Evolutionary conservation across 768 basidiomycete species (phyloP).

Genomic region (Ephemerocybe angulata): DNA sequence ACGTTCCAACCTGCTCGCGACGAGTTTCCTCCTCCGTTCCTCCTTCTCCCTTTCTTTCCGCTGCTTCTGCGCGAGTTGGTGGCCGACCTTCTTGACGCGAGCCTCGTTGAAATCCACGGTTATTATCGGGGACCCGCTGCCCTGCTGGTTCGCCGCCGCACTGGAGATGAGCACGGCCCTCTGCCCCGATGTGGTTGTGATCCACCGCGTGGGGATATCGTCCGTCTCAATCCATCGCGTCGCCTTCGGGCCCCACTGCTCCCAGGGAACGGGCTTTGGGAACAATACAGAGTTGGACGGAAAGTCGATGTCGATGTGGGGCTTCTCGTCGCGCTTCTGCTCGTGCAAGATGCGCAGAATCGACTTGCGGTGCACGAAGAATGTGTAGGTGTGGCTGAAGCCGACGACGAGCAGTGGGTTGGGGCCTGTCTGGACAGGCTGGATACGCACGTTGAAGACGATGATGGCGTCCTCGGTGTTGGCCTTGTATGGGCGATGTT

Average conservation of each 20-base stretch:
- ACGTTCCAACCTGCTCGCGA: neutral
- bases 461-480: constrained; percentile 27
- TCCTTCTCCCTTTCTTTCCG: neutral
- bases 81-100: constrained; percentile 13
- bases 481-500: constrained; percentile 14
- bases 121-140: constrained; percentile 8
- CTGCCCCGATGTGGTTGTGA: constrained; percentile 35
- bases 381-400: constrained; percentile 20
- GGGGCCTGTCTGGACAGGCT: neutral
- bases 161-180: constrained; percentile 25
- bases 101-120: constrained; percentile 28
- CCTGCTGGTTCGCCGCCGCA: neutral
- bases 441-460: constrained; percentile 30
- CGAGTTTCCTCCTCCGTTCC: neutral
- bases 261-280: constrained; percentile 21
- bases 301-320: constrained; percentile 4
- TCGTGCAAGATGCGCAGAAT: constrained; percentile 7
- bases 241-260: constrained; percentile 29
- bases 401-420: neutral
- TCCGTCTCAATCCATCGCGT: constrained; percentile 32
- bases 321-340: neutral
- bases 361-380: constrained; percentile 33
- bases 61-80: neutral
- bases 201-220: constrained; percentile 32
- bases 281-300: neutral